Base-by-base conservation (phyloP, 2,329 filamentous ascomycete genomes). In the Xylaria sp. region DNA sequence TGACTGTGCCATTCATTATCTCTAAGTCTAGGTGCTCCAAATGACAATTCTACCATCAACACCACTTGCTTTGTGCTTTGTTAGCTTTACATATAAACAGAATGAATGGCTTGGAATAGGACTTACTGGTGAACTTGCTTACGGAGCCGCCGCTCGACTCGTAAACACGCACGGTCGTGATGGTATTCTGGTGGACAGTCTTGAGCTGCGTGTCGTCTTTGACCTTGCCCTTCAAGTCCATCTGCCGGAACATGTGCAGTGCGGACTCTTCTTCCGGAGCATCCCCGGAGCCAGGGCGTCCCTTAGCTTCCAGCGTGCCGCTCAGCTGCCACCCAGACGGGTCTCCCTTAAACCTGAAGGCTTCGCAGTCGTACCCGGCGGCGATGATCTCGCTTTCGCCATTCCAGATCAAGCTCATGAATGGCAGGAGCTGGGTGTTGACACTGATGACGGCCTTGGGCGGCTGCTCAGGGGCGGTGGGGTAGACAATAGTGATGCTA, bases 181-280 rank as follows among this genome's bases (percentile, higher is more conserved):
- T 90, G 21, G 92, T 96, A 76, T 99, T 99, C 72, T 99, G 94
- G 75, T 99, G 94, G 43, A 94, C 86, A 9, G 94, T 97, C 77
- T 91, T 94, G 64, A 99, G 81, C 77, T 96, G 90, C 3, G 92
- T 97, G 71, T 97, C 92, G 67, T 96, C 92, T 70, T 91, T 91
- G 51, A 81, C 78, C 76, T 96, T 96, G 59, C 94, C 94, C 81
- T 94, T 96, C 62, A 99, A 81, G 74, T 99, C 94, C 94, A 99
- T 97, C 78, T 97, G 92, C 67, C 87, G 86, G 78, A 99, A 99
- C 91, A 97, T 96, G 75, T 97, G 96, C 72, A 97, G 78, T 20
- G 94, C 94, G 61, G 90, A 94, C 72, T 97, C 94, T 74, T 97
- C 94, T 26, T 89, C n/a, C n/a, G n/a, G 83, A 54, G 78, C 77